Base-by-base conservation (phyloP, 768 basidiomycete genomes). In the Collybia sordida region DNA sequence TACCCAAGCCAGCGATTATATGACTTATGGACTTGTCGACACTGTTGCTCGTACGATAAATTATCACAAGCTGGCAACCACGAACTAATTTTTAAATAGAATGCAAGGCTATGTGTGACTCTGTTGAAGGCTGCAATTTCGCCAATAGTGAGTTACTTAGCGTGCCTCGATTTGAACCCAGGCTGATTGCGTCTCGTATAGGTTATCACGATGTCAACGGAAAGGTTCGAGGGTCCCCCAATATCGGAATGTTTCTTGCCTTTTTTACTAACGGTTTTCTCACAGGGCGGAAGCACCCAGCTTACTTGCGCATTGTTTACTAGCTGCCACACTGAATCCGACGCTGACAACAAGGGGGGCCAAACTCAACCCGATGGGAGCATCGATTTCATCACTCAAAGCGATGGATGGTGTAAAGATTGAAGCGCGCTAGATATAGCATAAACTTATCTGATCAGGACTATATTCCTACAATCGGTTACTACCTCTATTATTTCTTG, bases 151-250 rank as follows among this genome's bases (percentile, higher is more conserved):
- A 42, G 72, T 62, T 39, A 21, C 14, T 45, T 28, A 23, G 11
- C n/a, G 15, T 42, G 19, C 21, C 11, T n/a, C 18, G 23, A 15
- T 25, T 25, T 31, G 35, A 11, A n/a, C 49, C 22, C 45, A 27
- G 15, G 40, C 45, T n/a, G 9, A 43, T 22, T 43, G 45, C 28
- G 42, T 24, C 27, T 38, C 6, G 24, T n/a, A 19, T 23, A 75
- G 75, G 63, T 28, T 78, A 75, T 52, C 68, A 75, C 56, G 76
- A 78, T 53, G 72, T 75, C 51, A 72, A 76, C 56, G 76, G 71
- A 45, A 76, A 75, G 65, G 72, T 66, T 45, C 36, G n/a, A n/a
- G n/a, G 25, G 4, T 18, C 22, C 25, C 42, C 24, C 5, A 31
- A 12, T 12, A 31, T 31, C 31, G 3, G 14, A 14, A 31, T 31